Evolutionary conservation across 805 yeast genomes (phyloP).

Genomic region (Danielia oregonensis): DNA sequence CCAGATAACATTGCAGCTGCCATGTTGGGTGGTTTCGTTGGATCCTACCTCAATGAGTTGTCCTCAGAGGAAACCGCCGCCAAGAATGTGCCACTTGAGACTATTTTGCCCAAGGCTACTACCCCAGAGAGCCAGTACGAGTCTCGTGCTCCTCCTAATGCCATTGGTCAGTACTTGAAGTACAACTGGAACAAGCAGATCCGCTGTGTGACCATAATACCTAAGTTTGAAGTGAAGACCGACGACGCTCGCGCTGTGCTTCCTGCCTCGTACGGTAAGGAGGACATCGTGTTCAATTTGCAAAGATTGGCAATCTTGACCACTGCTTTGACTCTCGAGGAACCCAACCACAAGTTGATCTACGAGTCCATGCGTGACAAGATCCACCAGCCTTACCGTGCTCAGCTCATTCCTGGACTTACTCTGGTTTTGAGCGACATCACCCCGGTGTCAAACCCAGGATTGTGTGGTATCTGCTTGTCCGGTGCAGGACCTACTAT

Average conservation of each 20-base stretch:
- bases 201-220: conserved; percentile 87
- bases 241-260: conserved; percentile 88
- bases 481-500: conserved; percentile 99
- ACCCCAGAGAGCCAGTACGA: conserved; percentile 54
- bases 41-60: conserved; percentile 84
- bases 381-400: conserved; percentile 96
- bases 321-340: conserved; percentile 80
- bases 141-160: conserved; percentile 59
- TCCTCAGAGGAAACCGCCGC: conserved; percentile 66
- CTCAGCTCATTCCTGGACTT: conserved; percentile 87
- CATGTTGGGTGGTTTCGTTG: conserved; percentile 98
- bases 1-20: conserved; percentile 99
- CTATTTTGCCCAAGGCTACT: conserved; percentile 70
- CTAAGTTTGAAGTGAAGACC: conserved; percentile 91
- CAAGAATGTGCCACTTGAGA: conserved; percentile 80
- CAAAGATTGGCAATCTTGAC: conserved; percentile 93
- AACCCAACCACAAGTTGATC: conserved; percentile 79
- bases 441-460: conserved; percentile 78
- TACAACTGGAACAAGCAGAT: conserved; percentile 80
- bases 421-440: conserved; percentile 73
- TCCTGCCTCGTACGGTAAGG: conserved; percentile 72
- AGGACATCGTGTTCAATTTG: conserved; percentile 86
- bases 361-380: conserved; percentile 96
- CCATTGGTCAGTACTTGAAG: conserved; percentile 84
- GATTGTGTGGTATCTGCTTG: conserved; percentile 88